A percentile compares a stretch with the other conserved stretches of the same genome.
These are phyloP conservation scores for Leucosporidium yakuticum DNA, from an alignment of 768 basidiomycete species.

Conservation along the genomic window DNA sequence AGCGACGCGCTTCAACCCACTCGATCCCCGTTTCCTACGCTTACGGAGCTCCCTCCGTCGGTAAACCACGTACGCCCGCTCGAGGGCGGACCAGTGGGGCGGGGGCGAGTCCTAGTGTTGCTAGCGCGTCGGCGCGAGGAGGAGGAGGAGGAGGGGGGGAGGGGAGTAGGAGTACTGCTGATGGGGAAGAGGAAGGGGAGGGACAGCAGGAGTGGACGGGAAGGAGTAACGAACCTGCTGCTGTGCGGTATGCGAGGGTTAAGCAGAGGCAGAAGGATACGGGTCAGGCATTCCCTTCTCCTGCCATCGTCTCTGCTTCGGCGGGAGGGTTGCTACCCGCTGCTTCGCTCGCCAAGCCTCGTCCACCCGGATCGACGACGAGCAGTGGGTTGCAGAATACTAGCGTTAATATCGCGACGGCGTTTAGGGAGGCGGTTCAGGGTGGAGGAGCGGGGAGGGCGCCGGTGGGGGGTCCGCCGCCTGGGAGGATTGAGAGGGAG, in stretches of 20 bases:
- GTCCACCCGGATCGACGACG: background rate
- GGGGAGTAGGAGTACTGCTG: constrained; percentile 7
- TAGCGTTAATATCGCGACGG: constrained; percentile 76
- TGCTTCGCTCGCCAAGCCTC: background rate
- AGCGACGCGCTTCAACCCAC: constrained; percentile 10
- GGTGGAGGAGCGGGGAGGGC: constrained; percentile 17
- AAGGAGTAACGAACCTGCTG: constrained; percentile 4
- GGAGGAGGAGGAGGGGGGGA: background rate
- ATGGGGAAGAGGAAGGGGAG: background rate
- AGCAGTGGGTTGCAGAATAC: constrained; percentile 49
- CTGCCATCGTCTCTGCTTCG: background rate
- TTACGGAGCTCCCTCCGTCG: constrained; percentile 11
- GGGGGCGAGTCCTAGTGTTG: too few species aligned
- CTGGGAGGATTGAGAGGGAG: background rate
- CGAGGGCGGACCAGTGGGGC: background rate
- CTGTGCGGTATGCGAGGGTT: constrained; percentile 14
- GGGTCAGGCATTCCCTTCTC: constrained; percentile 1
- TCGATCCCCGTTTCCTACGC: constrained; percentile 10
- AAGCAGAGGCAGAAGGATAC: constrained; percentile 10
- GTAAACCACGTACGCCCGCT: background rate
- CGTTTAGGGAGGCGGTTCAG: constrained; percentile 59
- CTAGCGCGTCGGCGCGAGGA: background rate
- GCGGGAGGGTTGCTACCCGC: background rate
- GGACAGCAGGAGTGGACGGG: background rate
- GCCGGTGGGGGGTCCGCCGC: too few species aligned